Evolutionary conservation across 768 basidiomycete genomes (phyloP), one percentile per base, ranked within the genome.

Genomic region (Rickenella mellea): DNA sequence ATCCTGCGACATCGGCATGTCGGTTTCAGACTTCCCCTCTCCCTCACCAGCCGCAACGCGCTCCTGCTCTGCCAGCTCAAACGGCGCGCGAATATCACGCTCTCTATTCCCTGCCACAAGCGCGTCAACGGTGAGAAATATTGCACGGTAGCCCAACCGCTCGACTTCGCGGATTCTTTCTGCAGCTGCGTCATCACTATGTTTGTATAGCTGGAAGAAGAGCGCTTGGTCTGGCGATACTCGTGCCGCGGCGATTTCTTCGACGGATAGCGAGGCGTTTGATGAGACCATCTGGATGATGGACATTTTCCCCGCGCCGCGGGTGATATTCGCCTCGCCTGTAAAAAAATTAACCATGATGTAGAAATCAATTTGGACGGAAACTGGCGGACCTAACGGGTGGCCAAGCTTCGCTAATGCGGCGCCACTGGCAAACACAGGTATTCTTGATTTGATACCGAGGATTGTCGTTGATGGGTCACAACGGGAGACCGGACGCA

Each of bases 51-150:
- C 48, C 44, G 9, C 44, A 44, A 36, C 67, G 68, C 39, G 49
- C 54, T 81, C 78, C 41, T 73, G 62, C 30, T 73, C 82, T 51
- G 78, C 80, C 17, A 70, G 44, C 40, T 64, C 66, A 54, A 67
- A 82, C 9, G 76, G 73, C 44, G 70, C 74, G 42, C 75, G 71
- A 30, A 77, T 75, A 52, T 90, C 87, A 42, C 70, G 64, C 59
- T 90, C 87, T 35, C 90, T 72, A 51, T 90, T 91, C 7, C 86
- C 83, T 2, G 81, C 68, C 29, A 83, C 76, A n/a, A 87, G 68
- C 0, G 88, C 85, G 60, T 97, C 92, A 2, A 94, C 91, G 2
- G 92, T 96, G 42, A 97, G 67, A 58, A 89, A 89, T 45, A 97
- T 85, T 1, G 86, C 90, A 37, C 82, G 88, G 61, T 84, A 93